Conservation (phyloP, 306 rosid genomes). For the Oemleria cerasiformis region DNA sequence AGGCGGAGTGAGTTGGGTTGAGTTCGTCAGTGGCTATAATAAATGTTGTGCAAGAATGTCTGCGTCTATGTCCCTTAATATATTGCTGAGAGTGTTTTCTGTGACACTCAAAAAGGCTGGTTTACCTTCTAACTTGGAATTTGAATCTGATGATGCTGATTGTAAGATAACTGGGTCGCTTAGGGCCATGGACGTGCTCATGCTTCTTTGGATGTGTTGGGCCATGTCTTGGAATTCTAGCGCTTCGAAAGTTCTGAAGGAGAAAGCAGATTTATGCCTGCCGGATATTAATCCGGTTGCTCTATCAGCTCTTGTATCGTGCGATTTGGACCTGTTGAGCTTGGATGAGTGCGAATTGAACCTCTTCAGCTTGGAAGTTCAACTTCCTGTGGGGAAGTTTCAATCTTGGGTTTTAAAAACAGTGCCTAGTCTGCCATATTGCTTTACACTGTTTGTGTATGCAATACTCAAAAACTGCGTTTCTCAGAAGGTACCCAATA, state of each 20-base stretch:
- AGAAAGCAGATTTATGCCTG: constrained; percentile 32
- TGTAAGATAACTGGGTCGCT: constrained; percentile 62
- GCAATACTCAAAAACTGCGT: constrained; percentile 46
- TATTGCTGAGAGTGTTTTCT: constrained; percentile 48
- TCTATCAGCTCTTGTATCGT: constrained; percentile 48
- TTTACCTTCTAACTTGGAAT: constrained; percentile 43
- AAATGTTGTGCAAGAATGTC: constrained; percentile 66
- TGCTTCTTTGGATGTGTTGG: constrained; percentile 80
- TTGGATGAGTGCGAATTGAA: constrained; percentile 60
- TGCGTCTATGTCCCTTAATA: constrained; percentile 51
- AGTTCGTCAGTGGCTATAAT: constrained; percentile 67
- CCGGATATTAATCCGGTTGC: constrained; percentile 72
- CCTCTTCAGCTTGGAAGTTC: constrained; percentile 48
- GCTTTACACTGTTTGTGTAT: constrained; percentile 54
- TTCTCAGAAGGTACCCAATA: constrained; percentile 44
- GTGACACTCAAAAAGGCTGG: constrained; percentile 26
- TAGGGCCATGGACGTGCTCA: constrained; percentile 47
- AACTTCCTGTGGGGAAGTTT: constrained; percentile 69
- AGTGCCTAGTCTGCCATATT: constrained; percentile 64
- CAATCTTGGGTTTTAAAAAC: constrained; percentile 65
- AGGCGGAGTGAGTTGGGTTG: constrained; percentile 69
- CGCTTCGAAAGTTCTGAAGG: constrained; percentile 25
- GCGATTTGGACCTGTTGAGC: constrained; percentile 38
- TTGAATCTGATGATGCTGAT: constrained; percentile 58
- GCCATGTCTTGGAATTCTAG: constrained; percentile 57